Conservation (phyloP, 164 flowering plant species). For the Magnolia changhungtana region DNA sequence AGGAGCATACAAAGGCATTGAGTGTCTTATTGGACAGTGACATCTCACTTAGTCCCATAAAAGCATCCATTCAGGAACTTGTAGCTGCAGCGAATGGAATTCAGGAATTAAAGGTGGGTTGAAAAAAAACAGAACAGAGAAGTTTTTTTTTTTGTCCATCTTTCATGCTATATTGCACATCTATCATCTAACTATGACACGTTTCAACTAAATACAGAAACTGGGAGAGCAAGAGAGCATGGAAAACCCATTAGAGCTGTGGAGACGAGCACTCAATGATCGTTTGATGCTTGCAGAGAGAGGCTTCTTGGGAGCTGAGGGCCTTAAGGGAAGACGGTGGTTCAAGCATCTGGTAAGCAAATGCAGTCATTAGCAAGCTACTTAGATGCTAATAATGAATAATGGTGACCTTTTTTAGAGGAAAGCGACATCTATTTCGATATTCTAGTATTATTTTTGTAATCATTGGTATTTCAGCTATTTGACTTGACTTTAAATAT, state of each 20-base stretch:
- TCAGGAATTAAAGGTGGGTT: conserved; percentile 59
- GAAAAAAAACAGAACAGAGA: not conserved
- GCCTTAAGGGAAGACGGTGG: conserved; percentile 67
- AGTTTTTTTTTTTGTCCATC: not conserved
- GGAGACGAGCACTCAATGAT: conserved; percentile 67
- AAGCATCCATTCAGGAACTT: conserved; percentile 48
- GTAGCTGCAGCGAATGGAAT: conserved; percentile 45
- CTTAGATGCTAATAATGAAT: too few relatives aligned
- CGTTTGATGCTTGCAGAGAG: conserved; percentile 89
- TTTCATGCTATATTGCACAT: not conserved
- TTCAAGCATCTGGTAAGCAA: conserved; percentile 86
- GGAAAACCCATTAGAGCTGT: conserved; percentile 28
- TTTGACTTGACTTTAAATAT: too few relatives aligned
- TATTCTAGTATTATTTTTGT: too few relatives aligned
- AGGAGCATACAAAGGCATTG: conserved; percentile 50
- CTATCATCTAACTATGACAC: not conserved
- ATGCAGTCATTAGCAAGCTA: not conserved
- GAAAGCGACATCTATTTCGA: too few relatives aligned
- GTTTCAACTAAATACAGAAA: conserved; percentile 34
- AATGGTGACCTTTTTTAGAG: too few relatives aligned
- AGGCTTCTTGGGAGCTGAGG: conserved; percentile 81
- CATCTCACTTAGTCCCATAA: conserved; percentile 50
- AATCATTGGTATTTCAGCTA: too few relatives aligned
- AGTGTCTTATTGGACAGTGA: conserved; percentile 35
- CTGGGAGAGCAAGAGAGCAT: conserved; percentile 32